Evolutionary conservation across 495 filamentous ascomycete genomes (phyloP), one percentile per base, ranked within the genome.

Genomic region (Lophium mytilinum): DNA sequence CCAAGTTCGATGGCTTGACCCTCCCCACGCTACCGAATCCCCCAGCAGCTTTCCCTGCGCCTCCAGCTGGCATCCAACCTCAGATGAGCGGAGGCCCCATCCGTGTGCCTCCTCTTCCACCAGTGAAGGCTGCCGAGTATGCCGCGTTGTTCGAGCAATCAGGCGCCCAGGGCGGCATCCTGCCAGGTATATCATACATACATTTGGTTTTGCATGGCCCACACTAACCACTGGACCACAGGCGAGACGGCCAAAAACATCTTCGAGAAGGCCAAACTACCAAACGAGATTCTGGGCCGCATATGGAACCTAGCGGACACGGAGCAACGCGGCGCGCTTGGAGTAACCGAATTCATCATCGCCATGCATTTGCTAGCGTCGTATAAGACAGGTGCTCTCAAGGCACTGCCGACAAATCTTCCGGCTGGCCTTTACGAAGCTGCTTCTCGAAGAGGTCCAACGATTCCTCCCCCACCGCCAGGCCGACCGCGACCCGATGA

Each of bases 311-410:
- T 98, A 47, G 85, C 90, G 9, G 93, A 98, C 71, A 90, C 87
- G 0, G 88, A 96, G 68, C 89, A 95, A 68, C 82, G 90, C 51
- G 94, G 93, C 24, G 84, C 83, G 36, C 80, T 98, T n/a, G 87
- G 88, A 59, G 76, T 82, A 62, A 92, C 90, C 11, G 93, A 97
- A 57, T 98, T 98, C 69, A 86, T 96, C 64, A 93, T 98, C 63
- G 92, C 94, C 10, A 98, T 98, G 93, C 93, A 98, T 73, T 78
- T 98, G 33, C 76, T 98, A 51, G 88, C 88, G 5, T 96, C 91
- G 7, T 90, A 84, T 69, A 95, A 92, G 74, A 87, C 83, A 19
- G 88, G 91, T 24, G 77, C 80, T 7, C 76, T 98, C 70, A 81
- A 85, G 53, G 86, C 79, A 45, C 76, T 97, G 58, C 93, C 93